These are phyloP conservation scores for Anaeramoeba flamelloides DNA, from an alignment of 78 protist genomes.

Conservation along the genomic window DNA sequence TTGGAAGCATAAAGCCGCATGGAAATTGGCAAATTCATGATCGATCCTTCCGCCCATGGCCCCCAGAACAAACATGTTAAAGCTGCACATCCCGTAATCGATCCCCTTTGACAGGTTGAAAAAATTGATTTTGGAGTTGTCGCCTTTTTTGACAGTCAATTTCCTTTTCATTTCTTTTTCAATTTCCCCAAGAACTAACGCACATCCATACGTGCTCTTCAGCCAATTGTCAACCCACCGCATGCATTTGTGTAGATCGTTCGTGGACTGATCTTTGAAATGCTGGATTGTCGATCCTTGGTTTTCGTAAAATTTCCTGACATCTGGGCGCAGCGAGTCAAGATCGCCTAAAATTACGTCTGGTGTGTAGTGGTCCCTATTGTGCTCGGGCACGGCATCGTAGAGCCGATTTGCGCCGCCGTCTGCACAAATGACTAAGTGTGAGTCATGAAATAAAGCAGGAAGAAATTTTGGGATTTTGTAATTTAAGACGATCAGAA, in stretches of 20 bases:
- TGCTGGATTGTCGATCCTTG: background rate
- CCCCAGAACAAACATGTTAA: background rate
- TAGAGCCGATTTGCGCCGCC: background rate
- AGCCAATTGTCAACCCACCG: background rate
- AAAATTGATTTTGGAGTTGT: no score
- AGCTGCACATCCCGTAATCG: background rate
- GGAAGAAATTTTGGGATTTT: no score
- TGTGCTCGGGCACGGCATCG: background rate
- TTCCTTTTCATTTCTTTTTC: background rate
- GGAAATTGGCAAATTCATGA: background rate
- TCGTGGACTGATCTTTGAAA: background rate
- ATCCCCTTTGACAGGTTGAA: background rate
- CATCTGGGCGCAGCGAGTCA: background rate
- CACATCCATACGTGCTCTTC: background rate
- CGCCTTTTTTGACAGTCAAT: background rate
- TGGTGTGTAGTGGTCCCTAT: background rate
- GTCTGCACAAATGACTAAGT: conserved; percentile 1
- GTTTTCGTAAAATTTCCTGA: background rate
- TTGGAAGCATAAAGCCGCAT: background rate
- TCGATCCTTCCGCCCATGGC: background rate
- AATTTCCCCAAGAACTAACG: background rate
- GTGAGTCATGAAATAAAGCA: no score
- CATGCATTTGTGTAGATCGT: background rate
- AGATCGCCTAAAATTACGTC: background rate
- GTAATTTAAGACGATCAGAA: no score